These are phyloP conservation scores for Eucalyptus marginata DNA, from an alignment of 345 rosid species.

Conservation along the genomic window DNA sequence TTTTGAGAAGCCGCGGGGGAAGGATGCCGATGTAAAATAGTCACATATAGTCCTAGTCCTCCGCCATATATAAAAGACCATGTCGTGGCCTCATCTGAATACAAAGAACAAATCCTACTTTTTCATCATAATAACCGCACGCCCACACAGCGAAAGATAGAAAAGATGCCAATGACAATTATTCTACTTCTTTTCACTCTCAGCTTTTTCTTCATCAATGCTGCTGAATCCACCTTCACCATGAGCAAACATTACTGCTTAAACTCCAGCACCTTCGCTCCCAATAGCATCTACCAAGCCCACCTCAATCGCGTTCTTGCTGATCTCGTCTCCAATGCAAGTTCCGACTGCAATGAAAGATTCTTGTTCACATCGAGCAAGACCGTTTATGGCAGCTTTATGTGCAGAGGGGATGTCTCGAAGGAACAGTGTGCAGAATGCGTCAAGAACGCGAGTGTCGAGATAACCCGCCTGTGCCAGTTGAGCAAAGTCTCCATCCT, in stretches of 20 bases:
- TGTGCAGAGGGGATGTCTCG: conserved; percentile 10
- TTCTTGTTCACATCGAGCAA: background rate
- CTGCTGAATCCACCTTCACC: background rate
- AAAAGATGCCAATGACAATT: background rate
- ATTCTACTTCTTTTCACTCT: background rate
- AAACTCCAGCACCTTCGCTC: background rate
- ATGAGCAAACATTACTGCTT: background rate
- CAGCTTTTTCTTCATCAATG: background rate
- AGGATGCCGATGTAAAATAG: no score
- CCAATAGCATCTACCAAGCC: background rate
- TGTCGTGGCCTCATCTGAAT: background rate
- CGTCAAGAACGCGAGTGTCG: background rate
- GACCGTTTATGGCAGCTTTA: background rate
- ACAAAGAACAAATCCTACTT: background rate
- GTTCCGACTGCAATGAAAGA: background rate
- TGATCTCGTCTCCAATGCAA: background rate
- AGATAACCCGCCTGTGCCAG: background rate
- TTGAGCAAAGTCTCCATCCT: background rate
- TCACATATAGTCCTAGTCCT: background rate
- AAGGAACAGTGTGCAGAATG: background rate
- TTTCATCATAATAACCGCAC: background rate
- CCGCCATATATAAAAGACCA: background rate
- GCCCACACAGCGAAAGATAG: background rate
- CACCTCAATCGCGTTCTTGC: background rate
- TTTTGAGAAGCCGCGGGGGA: no score